A percentile compares a stretch with the other conserved stretches of the same genome.
phyloP scores from a whole-genome alignment of 768 basidiomycete genomes.

The Mycena indigotica region DNA sequence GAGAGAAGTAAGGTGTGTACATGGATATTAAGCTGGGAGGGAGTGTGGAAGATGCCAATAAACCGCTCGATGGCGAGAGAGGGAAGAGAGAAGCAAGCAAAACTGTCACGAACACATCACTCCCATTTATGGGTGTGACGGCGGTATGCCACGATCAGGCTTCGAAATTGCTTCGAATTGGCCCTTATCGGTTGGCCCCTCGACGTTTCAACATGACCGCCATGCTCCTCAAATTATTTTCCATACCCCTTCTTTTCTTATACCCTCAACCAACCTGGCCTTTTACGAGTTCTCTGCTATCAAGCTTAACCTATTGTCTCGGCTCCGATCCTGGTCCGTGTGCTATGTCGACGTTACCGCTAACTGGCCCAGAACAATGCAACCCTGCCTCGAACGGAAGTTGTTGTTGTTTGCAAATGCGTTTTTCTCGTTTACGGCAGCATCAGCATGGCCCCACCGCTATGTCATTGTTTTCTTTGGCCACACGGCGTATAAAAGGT shows the following conservation, averaged over 20 bases:
- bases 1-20: slow-evolving; percentile 37
- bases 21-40: slow-evolving; percentile 48
- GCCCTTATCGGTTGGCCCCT: not conserved
- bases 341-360: not conserved
- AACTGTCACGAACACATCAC: not conserved
- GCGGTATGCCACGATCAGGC: not conserved
- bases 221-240: no score
- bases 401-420: no score
- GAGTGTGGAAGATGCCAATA: slow-evolving; percentile 62
- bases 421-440: not conserved
- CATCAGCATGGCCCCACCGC: not conserved
- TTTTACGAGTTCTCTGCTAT: no score
- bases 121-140: not conserved
- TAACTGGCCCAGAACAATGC: not conserved
- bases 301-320: not conserved
- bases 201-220: no score
- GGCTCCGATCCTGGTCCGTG: not conserved
- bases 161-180: not conserved
- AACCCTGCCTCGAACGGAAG: not conserved
- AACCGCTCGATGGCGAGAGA: slow-evolving; percentile 39
- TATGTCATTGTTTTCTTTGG: slow-evolving; percentile 6
- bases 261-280: no score
- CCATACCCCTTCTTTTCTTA: no score
- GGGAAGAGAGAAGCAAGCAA: not conserved
- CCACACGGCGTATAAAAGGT: slow-evolving; percentile 13